These are phyloP conservation scores for Myxozyma nipponensis DNA, from an alignment of 805 yeast genomes.

Conservation along the genomic window DNA sequence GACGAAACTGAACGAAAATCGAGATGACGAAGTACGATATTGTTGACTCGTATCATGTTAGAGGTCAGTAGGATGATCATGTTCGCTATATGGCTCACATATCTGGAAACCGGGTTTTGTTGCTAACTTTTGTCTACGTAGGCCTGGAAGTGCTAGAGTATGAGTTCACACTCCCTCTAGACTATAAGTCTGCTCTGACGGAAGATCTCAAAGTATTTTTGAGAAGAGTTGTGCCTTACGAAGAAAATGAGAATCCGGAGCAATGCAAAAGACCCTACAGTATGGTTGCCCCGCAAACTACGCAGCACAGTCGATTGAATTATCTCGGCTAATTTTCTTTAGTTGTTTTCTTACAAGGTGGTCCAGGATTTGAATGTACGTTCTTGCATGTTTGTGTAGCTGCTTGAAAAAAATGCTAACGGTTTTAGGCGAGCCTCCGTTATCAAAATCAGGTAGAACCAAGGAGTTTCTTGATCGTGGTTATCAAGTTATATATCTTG, in stretches of 20 bases:
- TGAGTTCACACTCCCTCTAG: conserved; percentile 15
- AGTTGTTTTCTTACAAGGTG: conserved; percentile 28
- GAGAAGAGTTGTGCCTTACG: conserved; percentile 21
- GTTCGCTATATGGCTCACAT: too few species aligned
- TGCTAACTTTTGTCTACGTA: background rate
- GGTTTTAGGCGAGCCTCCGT: conserved; percentile 38
- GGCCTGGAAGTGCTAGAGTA: conserved; percentile 24
- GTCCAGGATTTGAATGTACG: conserved; percentile 28
- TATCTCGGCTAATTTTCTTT: background rate
- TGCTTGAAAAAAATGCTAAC: background rate
- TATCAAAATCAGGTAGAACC: conserved; percentile 39
- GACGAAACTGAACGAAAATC: too few species aligned
- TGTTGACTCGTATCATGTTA: conserved; percentile 16
- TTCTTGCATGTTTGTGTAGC: background rate
- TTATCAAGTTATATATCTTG: conserved; percentile 41
- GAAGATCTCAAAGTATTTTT: conserved; percentile 15
- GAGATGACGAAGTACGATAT: too few species aligned
- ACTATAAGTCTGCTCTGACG: conserved; percentile 6
- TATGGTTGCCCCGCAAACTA: too few species aligned
- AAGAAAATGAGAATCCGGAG: conserved; percentile 16
- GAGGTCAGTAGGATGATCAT: conserved; percentile 6
- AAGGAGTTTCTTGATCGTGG: conserved; percentile 43
- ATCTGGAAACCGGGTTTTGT: too few species aligned
- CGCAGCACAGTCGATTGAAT: too few species aligned
- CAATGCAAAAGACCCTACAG: conserved; percentile 23